Base-by-base conservation (phyloP, 1,139 yeast species). In the Entelexis paramagnoliae region DNA sequence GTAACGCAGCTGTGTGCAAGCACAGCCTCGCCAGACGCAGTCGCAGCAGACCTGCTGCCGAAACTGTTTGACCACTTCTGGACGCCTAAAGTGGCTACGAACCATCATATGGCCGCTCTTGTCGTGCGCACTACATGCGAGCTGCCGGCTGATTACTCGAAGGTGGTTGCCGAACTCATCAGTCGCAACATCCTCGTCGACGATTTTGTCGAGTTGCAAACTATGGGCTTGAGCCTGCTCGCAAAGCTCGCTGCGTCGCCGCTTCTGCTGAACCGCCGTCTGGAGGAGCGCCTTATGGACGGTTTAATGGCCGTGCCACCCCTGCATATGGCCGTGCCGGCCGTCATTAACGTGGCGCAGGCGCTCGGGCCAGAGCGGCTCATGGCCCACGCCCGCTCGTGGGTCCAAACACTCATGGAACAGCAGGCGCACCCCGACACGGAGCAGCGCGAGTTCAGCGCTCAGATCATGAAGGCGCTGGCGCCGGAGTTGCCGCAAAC, bases 121-220 rank as follows among this genome's bases (percentile, higher is more conserved):
- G 94, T 89, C 16, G 77, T 83, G 1, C 86, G 82, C 46, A 81
- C 96, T 0, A 81, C 96, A 0, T 75, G 76, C 22, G 77, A 76
- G 9, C 62, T 91, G 33, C 79, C 95, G 0, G 32, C 32, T 3
- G 72, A 73, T 38, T 81, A 78, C 59, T 65, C 80, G 10, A 77
- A 72, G 48, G 72, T 84, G 29, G 68, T 89, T 22, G 83, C 78
- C 39, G 69, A 74, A 16, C 67, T 87, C 13, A 71, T 85, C 2
- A 67, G 69, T 4, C 13, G 34, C 14, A 46, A 50, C 8, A 78
- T 74, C 9, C 68, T 93, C 50, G 85, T 84, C 60, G 96, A 91
- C 65, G 89, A 83, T 52, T 80, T 91, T 17, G 96, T 86, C 62
- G 79, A 32, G 32, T 39, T 46, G 20, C 49, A 39, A 16, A 6